Base-by-base conservation (phyloP, 2,329 filamentous ascomycete genomes). In the Zalaria obscura region DNA sequence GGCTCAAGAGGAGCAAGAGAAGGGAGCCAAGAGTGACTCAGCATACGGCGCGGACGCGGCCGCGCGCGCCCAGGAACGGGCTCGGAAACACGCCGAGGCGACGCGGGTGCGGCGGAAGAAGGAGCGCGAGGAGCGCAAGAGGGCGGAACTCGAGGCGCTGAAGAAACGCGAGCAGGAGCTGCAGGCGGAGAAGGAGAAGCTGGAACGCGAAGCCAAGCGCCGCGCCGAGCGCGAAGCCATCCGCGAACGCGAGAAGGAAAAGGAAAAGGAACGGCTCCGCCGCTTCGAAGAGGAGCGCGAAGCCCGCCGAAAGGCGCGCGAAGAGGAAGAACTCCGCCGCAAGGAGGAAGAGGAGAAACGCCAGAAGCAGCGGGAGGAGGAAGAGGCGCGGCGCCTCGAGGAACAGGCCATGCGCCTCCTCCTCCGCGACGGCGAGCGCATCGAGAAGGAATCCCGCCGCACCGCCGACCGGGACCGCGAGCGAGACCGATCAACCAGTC, bases 21-120 rank as follows among this genome's bases (percentile, higher is more conserved):
- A 73, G 40, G 83, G 83, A 11, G 67, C 73, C 38, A 87, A 83
- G 58, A 82, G 77, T 1, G 83, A 89, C 50, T 75, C 79, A 42
- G 77, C 81, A 38, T 89, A 87, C 57, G 77, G 74, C 1, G 70
- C 70, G 37, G 81, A 85, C 45, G 79, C 78, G 2, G 70, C 74
- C 6, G 66, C 64, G 5, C 74, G 77, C 39, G 67, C 73, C 29
- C 67, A 69, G 5, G 73, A 78, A 41, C 73, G 82, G 7, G 75
- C 79, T 46, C 70, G 69, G 29, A 65, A 77, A 6, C 69, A 77
- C 41, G 72, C 78, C 37, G 74, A 79, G 49, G 63, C 78, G 11
- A 67, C 72, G 40, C 68, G 67, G 36, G 72, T 75, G 48, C 73
- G 80, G 47, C 67, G 68, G 18, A 72, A 75, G 41, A 64, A 63